These are phyloP conservation scores for Geranomyces variabilis DNA, from an alignment of 192 early-diverging fungal species.

Conservation along the genomic window DNA sequence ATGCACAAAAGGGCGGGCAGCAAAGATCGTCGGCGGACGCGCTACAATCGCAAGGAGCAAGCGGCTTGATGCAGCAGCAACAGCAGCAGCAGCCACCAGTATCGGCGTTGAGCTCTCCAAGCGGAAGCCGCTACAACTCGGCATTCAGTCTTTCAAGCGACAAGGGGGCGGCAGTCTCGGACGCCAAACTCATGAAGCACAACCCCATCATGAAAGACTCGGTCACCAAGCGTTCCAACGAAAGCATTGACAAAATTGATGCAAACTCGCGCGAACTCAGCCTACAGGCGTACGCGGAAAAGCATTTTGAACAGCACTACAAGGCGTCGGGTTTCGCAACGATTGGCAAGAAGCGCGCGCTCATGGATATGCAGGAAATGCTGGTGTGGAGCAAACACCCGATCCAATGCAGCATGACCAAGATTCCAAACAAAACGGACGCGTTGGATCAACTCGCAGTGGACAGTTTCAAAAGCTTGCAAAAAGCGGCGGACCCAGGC, in stretches of 20 bases:
- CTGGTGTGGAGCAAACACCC: constrained; percentile 41
- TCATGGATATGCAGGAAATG: constrained; percentile 42
- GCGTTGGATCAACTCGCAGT: constrained; percentile 31
- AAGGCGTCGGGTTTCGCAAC: constrained; percentile 33
- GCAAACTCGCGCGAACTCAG: constrained; percentile 31
- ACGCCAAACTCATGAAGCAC: constrained; percentile 27
- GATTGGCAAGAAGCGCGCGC: constrained; percentile 29
- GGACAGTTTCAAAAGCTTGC: constrained; percentile 42
- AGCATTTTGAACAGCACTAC: constrained; percentile 46
- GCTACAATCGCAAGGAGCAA: background rate
- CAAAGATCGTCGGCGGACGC: constrained; percentile 3
- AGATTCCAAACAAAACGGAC: constrained; percentile 38
- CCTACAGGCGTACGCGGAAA: constrained; percentile 41
- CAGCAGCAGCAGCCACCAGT: background rate
- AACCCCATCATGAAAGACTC: constrained; percentile 39
- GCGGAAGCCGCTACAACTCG: constrained; percentile 4
- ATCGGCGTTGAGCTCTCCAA: background rate
- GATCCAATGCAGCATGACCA: constrained; percentile 32
- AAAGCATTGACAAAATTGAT: constrained; percentile 44
- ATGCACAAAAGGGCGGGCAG: background rate
- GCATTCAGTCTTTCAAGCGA: background rate
- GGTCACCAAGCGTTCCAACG: constrained; percentile 23
- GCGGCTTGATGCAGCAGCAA: background rate
- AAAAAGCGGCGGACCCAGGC: constrained; percentile 44
- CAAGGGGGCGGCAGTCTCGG: background rate